Conservation (phyloP, 768 basidiomycete genomes). For the Lactarius tabidus region DNA sequence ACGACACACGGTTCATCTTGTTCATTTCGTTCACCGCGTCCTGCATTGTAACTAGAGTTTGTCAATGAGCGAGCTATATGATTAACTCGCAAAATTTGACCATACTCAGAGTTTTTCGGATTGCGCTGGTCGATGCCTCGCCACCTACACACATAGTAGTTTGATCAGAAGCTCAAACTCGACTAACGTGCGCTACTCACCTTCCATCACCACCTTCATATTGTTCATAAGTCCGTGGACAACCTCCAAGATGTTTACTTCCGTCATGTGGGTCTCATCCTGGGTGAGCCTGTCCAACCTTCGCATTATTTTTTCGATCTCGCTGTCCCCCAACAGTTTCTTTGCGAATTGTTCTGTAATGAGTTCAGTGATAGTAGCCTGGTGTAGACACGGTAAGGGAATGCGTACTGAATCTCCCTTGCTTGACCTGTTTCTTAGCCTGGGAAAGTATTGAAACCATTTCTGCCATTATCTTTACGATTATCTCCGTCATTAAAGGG, state of each 20-base stretch:
- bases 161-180: background rate
- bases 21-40: background rate
- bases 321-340: background rate
- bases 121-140: background rate
- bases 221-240: too few relatives aligned
- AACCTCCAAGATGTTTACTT: background rate
- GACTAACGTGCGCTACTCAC: background rate
- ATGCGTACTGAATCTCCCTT: background rate
- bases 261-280: background rate
- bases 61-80: background rate
- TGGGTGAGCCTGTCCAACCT: background rate
- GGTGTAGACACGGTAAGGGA: background rate
- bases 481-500: background rate
- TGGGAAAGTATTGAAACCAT: too few relatives aligned
- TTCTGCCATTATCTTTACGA: slow-evolving; percentile 1
- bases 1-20: slow-evolving; percentile 1
- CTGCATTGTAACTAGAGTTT: background rate
- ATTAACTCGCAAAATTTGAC: background rate
- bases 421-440: background rate
- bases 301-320: background rate
- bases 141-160: background rate
- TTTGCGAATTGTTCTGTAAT: background rate
- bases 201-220: background rate
- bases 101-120: background rate
- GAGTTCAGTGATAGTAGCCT: slow-evolving; percentile 16